Evolutionary conservation across 805 yeast species (phyloP), one percentile per base, ranked within the genome.

Genomic region (Komagataella pastoris): DNA sequence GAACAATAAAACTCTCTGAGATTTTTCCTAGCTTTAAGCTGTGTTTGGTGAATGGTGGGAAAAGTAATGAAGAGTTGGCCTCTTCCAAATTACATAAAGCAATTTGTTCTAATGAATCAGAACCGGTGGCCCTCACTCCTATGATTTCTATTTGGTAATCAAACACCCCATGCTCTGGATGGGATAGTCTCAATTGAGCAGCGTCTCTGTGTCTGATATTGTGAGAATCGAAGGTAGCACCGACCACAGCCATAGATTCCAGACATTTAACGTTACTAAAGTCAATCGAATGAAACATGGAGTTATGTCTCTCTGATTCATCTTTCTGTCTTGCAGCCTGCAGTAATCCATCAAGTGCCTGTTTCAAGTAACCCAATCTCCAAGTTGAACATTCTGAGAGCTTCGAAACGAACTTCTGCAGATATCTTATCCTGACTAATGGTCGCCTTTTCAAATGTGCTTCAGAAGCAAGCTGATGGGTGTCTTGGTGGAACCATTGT

Each of bases 41-140:
- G 10, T 56, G 54, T n/a, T 52, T 51, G 43, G 59, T 56, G 23
- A 70, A 54, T 19, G 67, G 66, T 6, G 72, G 68, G 50, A 70
- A 70, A 30, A 70, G 40, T 45, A 70, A 52, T 6, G 65, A 56
- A 21, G 64, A 58, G 4, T 62, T 63, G 43, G 56, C 53, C 6
- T 61, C 59, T 40, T 67, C 66, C 10, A 61, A 50, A n/a, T 61
- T 56, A 12, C 67, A 59, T 4, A 70, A 49, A 6, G 67, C 70
- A 17, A 64, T 40, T 45, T 48, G 48, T 40, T 10, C 8, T 6
- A n/a, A 17, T 12, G 48, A 44, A 49, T n/a, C 49, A 7, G 46
- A 21, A 18, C 46, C 47, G n/a, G 51, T 50, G 40, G 49, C 43
- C 18, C 46, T 14, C 17, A 51, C 51, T 10, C 48, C 54, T 2